These are phyloP conservation scores for Penicillium rolfsii DNA, from an alignment of 2,329 filamentous ascomycete species.

Conservation along the genomic window DNA sequence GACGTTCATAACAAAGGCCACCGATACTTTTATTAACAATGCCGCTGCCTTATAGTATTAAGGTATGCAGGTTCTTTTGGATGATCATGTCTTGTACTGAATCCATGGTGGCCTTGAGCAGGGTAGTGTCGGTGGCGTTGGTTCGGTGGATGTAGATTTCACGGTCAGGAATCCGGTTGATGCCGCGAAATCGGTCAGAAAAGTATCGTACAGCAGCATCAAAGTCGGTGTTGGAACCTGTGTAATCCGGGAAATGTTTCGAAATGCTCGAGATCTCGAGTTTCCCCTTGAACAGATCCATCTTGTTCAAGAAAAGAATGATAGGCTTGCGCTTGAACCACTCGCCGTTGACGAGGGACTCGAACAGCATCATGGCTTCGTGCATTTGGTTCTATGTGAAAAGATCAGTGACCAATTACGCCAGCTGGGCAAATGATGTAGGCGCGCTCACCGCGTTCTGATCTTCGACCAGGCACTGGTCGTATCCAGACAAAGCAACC, in stretches of 20 bases:
- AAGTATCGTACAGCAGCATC: conserved; percentile 80
- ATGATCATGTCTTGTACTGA: conserved; percentile 88
- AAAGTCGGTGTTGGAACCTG: conserved; percentile 70
- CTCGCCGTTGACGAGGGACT: conserved; percentile 81
- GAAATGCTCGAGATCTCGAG: conserved; percentile 70
- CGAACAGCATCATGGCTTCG: conserved; percentile 83
- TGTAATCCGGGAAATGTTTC: conserved; percentile 78
- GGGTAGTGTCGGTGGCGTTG: conserved; percentile 67
- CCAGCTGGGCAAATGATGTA: not conserved
- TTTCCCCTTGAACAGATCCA: conserved; percentile 82
- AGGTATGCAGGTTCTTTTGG: conserved; percentile 77
- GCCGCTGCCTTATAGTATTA: conserved; percentile 62
- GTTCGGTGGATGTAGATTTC: conserved; percentile 64
- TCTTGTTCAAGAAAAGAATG: conserved; percentile 86
- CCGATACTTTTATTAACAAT: conserved; percentile 12
- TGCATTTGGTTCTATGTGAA: conserved; percentile 79
- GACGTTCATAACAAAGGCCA: conserved; percentile 28
- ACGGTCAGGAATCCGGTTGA: conserved; percentile 66
- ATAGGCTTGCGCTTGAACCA: conserved; percentile 83
- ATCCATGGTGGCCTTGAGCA: conserved; percentile 83
- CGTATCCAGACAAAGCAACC: conserved; percentile 93
- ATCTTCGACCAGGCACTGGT: conserved; percentile 94
- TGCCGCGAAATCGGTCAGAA: conserved; percentile 75
- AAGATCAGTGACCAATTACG: not conserved
- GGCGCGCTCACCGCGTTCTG: conserved; percentile 80